Evolutionary conservation across 1,284 basidiomycete genomes (phyloP).

Genomic region (Malassezia japonica): DNA sequence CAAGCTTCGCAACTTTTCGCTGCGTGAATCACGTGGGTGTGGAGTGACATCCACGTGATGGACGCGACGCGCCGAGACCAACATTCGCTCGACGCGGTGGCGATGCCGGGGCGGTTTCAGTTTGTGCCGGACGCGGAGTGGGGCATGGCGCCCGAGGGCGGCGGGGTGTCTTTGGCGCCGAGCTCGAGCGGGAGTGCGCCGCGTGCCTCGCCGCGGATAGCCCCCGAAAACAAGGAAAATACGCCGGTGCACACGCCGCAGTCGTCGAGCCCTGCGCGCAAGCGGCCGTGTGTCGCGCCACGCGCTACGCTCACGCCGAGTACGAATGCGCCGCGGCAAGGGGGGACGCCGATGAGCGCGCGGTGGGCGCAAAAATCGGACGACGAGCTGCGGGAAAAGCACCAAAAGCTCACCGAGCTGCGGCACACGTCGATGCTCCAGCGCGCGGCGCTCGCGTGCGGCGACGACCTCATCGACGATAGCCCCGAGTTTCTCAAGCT

Average conservation of each 20-base stretch:
- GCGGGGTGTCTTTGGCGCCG: background rate
- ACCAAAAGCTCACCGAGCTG: conserved; percentile 5
- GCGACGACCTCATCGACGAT: conserved; percentile 11
- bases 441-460: conserved; percentile 15
- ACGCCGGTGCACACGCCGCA: background rate
- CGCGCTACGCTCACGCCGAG: no score
- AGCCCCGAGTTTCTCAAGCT: conserved; percentile 16
- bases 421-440: conserved; percentile 10
- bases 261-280: background rate
- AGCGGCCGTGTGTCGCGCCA: no score
- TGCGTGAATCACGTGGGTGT: background rate
- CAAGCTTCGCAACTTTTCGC: no score
- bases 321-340: background rate
- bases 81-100: no score
- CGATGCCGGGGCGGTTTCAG: background rate
- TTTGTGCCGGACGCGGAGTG: background rate
- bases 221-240: background rate
- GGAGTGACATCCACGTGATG: background rate
- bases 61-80: background rate
- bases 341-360: background rate
- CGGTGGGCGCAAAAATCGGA: background rate
- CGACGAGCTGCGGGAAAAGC: conserved; percentile 6
- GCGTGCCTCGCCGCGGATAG: background rate
- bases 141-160: background rate
- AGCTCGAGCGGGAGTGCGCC: background rate